phyloP scores from a whole-genome alignment of 202 grass and related monocot genomes.

The Cymbopogon flexuosus region DNA sequence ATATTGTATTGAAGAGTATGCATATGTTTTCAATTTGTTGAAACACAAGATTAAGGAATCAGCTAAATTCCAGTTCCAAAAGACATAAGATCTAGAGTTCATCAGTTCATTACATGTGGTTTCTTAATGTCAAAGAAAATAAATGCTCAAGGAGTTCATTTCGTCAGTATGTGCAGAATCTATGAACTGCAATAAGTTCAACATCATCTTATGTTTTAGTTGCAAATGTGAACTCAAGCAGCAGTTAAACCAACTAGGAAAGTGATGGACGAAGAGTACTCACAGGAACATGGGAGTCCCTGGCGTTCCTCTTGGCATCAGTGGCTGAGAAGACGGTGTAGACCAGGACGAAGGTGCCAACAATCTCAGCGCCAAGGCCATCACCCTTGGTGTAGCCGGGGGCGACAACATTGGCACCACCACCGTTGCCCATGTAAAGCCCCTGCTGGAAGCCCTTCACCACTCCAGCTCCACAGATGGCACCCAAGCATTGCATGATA shows the following conservation, averaged over 20 bases:
- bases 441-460: conserved; percentile 89
- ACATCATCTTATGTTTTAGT: neutral
- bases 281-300: conserved; percentile 94
- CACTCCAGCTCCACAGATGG: conserved; percentile 86
- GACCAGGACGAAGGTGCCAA: conserved; percentile 82
- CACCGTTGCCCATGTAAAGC: conserved; percentile 66
- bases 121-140: neutral
- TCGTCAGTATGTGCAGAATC: neutral
- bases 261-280: conserved; percentile 8
- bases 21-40: neutral
- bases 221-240: neutral
- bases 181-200: neutral
- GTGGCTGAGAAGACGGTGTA: conserved; percentile 95
- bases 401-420: conserved; percentile 75
- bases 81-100: neutral
- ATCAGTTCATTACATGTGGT: neutral
- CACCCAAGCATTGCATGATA: conserved; percentile 87
- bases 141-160: neutral
- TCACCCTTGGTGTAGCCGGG: conserved; percentile 75
- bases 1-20: neutral
- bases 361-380: conserved; percentile 79
- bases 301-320: conserved; percentile 87
- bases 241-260: neutral
- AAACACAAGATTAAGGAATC: neutral
- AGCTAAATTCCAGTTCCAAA: neutral